A percentile compares a stretch with the other conserved stretches of the same genome.
phyloP scores from a whole-genome alignment of 2,329 filamentous ascomycete species.

The Apiospora kogelbergensis region DNA sequence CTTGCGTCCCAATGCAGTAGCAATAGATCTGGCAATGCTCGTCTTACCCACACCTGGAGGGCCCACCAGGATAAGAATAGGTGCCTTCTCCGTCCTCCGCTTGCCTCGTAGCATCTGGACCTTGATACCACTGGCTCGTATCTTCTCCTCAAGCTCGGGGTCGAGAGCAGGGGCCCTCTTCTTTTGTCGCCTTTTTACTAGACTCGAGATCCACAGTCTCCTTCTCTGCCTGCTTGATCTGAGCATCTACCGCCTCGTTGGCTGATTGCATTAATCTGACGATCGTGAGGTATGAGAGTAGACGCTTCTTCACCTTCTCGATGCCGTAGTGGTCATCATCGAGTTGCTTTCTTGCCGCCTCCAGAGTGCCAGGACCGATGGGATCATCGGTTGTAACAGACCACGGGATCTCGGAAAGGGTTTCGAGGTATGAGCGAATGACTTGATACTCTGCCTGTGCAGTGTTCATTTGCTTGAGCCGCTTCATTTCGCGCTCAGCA shows the following conservation, averaged over 20 bases:
- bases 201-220: slow-evolving; percentile 48
- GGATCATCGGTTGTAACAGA: slow-evolving; percentile 80
- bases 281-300: slow-evolving; percentile 96
- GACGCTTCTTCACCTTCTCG: slow-evolving; percentile 93
- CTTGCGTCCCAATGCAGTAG: slow-evolving; percentile 86
- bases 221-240: slow-evolving; percentile 69
- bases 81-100: slow-evolving; percentile 90
- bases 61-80: slow-evolving; percentile 88
- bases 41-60: slow-evolving; percentile 97
- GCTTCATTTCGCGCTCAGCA: slow-evolving; percentile 84
- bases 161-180: slow-evolving; percentile 31
- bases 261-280: slow-evolving; percentile 89
- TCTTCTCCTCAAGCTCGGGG: slow-evolving; percentile 39
- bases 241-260: slow-evolving; percentile 77
- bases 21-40: slow-evolving; percentile 88
- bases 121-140: slow-evolving; percentile 56
- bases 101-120: slow-evolving; percentile 76
- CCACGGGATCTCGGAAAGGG: slow-evolving; percentile 92
- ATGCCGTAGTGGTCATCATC: slow-evolving; percentile 96
- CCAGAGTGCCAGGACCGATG: slow-evolving; percentile 76
- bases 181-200: slow-evolving; percentile 36
- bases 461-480: slow-evolving; percentile 92
- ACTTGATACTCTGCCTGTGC: slow-evolving; percentile 96
- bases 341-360: slow-evolving; percentile 80
- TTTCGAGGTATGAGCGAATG: slow-evolving; percentile 90